phyloP scores from a whole-genome alignment of 148 eudicot genomes.

The Rhododendron kiyosumense region DNA sequence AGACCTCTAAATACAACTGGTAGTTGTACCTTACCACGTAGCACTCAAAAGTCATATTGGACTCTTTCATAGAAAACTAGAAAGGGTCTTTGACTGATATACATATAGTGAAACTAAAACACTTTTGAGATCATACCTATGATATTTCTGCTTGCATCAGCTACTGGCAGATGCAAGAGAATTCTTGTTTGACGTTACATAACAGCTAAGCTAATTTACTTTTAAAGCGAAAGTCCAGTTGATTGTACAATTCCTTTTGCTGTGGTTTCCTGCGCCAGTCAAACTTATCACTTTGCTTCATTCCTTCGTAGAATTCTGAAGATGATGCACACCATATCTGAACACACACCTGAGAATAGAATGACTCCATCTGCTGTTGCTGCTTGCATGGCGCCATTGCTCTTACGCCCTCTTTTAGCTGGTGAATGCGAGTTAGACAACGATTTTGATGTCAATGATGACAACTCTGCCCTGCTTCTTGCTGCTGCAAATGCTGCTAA shows the following conservation, averaged over 20 bases:
- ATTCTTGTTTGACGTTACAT: too few relatives aligned
- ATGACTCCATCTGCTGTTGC: conserved; percentile 97
- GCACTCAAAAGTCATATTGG: too few relatives aligned
- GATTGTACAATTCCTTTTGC: background rate
- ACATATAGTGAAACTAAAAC: too few relatives aligned
- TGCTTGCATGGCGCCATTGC: conserved; percentile 99
- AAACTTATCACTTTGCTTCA: background rate
- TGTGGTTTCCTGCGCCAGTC: too few relatives aligned
- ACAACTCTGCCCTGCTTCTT: conserved; percentile 85
- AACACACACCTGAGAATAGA: conserved; percentile 74
- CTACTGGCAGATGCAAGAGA: too few relatives aligned
- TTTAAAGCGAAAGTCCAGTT: background rate
- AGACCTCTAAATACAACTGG: too few relatives aligned
- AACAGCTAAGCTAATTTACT: too few relatives aligned
- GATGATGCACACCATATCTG: conserved; percentile 89
- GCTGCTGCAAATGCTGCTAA: conserved; percentile 99
- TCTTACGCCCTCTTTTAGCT: conserved; percentile 91
- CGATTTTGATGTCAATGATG: conserved; percentile 74
- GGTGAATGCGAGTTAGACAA: conserved; percentile 96
- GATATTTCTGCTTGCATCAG: too few relatives aligned
- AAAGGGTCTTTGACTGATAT: too few relatives aligned
- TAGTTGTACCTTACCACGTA: too few relatives aligned
- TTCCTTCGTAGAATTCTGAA: conserved; percentile 59
- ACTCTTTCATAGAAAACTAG: too few relatives aligned
- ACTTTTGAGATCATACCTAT: too few relatives aligned